These are phyloP conservation scores for Lasiosphaeriaceae sp. DNA, from an alignment of 495 filamentous ascomycete genomes.

Conservation along the genomic window DNA sequence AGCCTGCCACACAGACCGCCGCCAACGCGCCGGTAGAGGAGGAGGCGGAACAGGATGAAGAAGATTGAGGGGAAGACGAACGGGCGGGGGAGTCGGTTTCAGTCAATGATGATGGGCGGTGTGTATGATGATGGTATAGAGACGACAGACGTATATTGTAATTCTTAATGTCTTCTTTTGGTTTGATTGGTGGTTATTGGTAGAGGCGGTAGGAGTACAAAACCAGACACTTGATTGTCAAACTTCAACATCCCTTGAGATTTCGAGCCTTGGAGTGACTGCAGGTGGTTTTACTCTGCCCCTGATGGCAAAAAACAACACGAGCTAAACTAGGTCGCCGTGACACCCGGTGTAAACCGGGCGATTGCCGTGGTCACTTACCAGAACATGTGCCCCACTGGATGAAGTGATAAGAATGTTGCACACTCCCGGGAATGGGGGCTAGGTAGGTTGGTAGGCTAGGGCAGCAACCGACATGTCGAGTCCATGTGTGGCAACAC, in stretches of 20 bases:
- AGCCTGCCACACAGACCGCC: not conserved
- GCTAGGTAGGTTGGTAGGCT: too few species aligned
- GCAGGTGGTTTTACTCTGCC: not conserved
- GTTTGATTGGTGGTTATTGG: not conserved
- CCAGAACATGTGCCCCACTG: too few species aligned
- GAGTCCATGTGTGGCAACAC: not conserved
- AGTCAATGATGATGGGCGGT: constrained; percentile 2
- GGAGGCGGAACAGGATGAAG: constrained; percentile 2
- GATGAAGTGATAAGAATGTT: too few species aligned
- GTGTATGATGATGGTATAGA: not conserved
- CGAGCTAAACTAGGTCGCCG: too few species aligned
- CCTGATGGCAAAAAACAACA: not conserved
- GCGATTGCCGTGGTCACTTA: too few species aligned
- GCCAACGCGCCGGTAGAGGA: not conserved
- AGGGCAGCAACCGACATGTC: too few species aligned
- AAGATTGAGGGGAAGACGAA: not conserved
- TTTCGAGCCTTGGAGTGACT: not conserved
- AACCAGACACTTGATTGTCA: not conserved
- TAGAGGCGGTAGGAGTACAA: not conserved
- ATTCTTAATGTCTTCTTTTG: not conserved
- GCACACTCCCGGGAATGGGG: too few species aligned
- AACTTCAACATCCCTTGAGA: not conserved
- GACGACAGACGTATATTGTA: not conserved
- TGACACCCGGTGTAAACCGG: too few species aligned
- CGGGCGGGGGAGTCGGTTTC: not conserved